Percentiles rank a stretch among this genome's conserved stretches.
phyloP scores from a whole-genome alignment of 179 eudicot species.

The Silene coronaria region DNA sequence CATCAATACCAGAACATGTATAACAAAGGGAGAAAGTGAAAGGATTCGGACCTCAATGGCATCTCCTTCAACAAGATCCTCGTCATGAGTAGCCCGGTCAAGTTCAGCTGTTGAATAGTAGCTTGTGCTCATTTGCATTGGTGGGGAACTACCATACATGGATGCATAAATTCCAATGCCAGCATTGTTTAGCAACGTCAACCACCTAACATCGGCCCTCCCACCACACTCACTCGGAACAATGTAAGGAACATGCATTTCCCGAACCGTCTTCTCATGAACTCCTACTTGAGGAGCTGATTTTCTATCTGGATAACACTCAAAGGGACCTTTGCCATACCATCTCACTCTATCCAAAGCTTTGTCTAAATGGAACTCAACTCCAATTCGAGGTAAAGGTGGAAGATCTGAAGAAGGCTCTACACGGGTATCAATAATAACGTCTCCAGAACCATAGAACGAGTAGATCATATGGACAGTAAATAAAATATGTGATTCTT shows the following conservation, averaged over 20 bases:
- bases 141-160: conserved; percentile 57
- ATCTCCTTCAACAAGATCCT: conserved; percentile 71
- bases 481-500: conserved; percentile 35
- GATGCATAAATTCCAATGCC: conserved; percentile 76
- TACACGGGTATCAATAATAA: conserved; percentile 53
- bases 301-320: conserved; percentile 93
- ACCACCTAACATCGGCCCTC: conserved; percentile 94
- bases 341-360: conserved; percentile 62
- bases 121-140: conserved; percentile 95
- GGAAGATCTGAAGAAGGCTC: conserved; percentile 67
- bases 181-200: conserved; percentile 54
- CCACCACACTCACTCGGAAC: conserved; percentile 91
- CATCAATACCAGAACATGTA: not conserved
- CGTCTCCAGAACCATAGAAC: conserved; percentile 78
- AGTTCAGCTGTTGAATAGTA: conserved; percentile 73
- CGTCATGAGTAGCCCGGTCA: conserved; percentile 72
- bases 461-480: conserved; percentile 44
- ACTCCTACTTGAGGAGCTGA: conserved; percentile 75
- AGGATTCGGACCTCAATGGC: conserved; percentile 58
- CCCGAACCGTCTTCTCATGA: conserved; percentile 59
- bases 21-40: not conserved
- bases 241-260: conserved; percentile 93
- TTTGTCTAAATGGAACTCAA: conserved; percentile 76
- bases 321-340: conserved; percentile 94
- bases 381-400: conserved; percentile 83